Percentiles rank a stretch among this genome's conserved stretches.
Conservation (phyloP, 139 green algal genomes). For the Tetradesmus lagerheimii region DNA sequence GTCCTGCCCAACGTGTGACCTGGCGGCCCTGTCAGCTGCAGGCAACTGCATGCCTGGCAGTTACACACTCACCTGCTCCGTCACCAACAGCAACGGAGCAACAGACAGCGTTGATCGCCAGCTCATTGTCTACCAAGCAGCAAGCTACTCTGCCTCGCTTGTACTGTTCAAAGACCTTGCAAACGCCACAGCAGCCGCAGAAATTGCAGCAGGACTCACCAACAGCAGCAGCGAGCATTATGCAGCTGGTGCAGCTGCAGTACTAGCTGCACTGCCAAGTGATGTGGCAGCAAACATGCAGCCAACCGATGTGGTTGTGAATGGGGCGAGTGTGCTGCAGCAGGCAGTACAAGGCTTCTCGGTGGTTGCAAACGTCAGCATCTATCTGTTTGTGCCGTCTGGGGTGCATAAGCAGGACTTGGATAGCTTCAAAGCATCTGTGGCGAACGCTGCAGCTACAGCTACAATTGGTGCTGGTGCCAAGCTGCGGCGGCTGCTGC, state of each 20-base stretch:
- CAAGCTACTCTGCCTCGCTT: not conserved
- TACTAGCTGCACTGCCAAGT: not conserved
- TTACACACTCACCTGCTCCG: conserved; percentile 44
- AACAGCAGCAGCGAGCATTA: conserved; percentile 40
- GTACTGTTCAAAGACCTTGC: conserved; percentile 5
- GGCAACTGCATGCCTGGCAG: conserved; percentile 46
- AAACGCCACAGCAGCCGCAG: not conserved
- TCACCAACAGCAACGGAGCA: conserved; percentile 26
- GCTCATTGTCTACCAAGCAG: conserved; percentile 47
- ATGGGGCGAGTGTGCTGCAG: not conserved
- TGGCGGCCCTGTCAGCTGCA: not conserved
- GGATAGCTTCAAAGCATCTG: not conserved
- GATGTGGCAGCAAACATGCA: not conserved
- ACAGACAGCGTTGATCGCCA: not conserved
- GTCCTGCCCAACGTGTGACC: conserved; percentile 14
- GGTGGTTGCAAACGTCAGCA: conserved; percentile 8
- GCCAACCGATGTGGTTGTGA: conserved; percentile 32
- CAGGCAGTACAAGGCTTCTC: not conserved
- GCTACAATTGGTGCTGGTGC: not conserved
- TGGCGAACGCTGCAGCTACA: not conserved
- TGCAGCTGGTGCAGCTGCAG: not conserved
- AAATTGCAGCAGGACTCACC: not conserved
- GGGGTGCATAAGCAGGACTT: conserved; percentile 30
- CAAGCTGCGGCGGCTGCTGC: not conserved
- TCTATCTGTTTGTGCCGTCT: conserved; percentile 34